A percentile compares a stretch with the other conserved stretches of the same genome.
These are phyloP conservation scores for Pogostemon cablin DNA, from an alignment of 257 asterid genomes.

Conservation along the genomic window DNA sequence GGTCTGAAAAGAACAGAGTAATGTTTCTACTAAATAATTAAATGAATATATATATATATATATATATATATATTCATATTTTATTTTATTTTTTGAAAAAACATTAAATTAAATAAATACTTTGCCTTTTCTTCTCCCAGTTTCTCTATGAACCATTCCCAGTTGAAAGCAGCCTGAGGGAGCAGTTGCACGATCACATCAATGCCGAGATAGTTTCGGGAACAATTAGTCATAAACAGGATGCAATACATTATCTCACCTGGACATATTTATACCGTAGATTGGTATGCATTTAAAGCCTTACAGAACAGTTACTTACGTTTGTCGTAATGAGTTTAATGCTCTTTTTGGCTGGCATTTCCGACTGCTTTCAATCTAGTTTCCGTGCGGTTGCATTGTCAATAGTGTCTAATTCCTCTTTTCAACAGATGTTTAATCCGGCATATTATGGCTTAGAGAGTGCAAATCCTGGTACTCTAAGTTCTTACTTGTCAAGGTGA, in stretches of 20 bases:
- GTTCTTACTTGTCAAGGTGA: slow-evolving; percentile 92
- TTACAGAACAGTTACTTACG: background rate
- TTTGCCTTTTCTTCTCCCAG: slow-evolving; percentile 45
- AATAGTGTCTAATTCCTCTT: slow-evolving; percentile 26
- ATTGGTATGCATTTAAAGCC: slow-evolving; percentile 59
- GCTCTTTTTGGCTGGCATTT: slow-evolving; percentile 13
- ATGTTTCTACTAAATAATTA: background rate
- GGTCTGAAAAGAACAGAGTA: slow-evolving; percentile 39
- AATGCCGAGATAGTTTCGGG: slow-evolving; percentile 98
- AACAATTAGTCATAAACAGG: slow-evolving; percentile 90
- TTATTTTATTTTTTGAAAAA: too few relatives aligned
- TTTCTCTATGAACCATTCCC: slow-evolving; percentile 99
- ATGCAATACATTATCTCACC: slow-evolving; percentile 94
- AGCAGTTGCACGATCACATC: slow-evolving; percentile 91
- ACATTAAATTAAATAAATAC: slow-evolving; percentile 25
- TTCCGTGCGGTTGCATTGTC: slow-evolving; percentile 11
- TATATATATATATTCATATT: background rate
- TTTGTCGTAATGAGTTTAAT: slow-evolving; percentile 2
- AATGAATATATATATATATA: background rate
- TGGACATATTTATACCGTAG: slow-evolving; percentile 98
- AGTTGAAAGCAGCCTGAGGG: slow-evolving; percentile 98
- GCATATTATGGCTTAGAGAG: slow-evolving; percentile 91
- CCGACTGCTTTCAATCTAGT: background rate
- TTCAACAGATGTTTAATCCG: slow-evolving; percentile 79
- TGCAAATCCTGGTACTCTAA: slow-evolving; percentile 73